phyloP scores from a whole-genome alignment of 2,329 filamentous ascomycete genomes.

The Monosporascus sp. region DNA sequence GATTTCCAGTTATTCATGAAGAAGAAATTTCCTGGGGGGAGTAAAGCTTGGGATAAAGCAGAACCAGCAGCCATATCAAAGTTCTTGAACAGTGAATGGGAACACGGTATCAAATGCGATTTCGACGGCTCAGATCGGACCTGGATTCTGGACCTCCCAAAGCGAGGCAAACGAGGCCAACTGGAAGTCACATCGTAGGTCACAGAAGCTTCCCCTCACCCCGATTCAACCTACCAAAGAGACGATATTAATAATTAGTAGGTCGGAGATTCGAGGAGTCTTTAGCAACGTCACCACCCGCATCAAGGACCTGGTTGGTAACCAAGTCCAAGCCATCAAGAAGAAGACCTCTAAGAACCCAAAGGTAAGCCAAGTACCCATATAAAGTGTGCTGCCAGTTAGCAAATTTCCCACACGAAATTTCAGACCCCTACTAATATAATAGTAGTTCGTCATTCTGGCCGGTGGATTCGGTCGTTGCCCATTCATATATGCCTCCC shows the following conservation, averaged over 20 bases:
- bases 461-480: background rate
- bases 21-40: slow-evolving; percentile 8
- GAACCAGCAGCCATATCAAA: background rate
- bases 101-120: slow-evolving; percentile 17
- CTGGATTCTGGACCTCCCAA: slow-evolving; percentile 8
- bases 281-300: slow-evolving; percentile 17
- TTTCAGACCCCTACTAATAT: background rate
- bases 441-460: background rate
- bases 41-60: background rate
- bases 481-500: background rate
- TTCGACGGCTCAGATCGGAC: slow-evolving; percentile 8
- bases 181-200: background rate
- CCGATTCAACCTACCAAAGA: background rate
- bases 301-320: slow-evolving; percentile 16
- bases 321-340: slow-evolving; percentile 17
- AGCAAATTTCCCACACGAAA: too few species aligned
- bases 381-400: background rate
- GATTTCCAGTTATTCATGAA: slow-evolving; percentile 25
- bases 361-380: slow-evolving; percentile 16
- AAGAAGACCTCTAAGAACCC: slow-evolving; percentile 10
- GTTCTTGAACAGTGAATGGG: slow-evolving; percentile 18
- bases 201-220: slow-evolving; percentile 4
- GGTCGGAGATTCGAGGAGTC: slow-evolving; percentile 15
- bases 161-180: slow-evolving; percentile 1
- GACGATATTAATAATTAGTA: background rate